Evolutionary conservation across 345 rosid species (phyloP), one percentile per base, ranked within the genome.

Genomic region (Citrus cavaleriei): DNA sequence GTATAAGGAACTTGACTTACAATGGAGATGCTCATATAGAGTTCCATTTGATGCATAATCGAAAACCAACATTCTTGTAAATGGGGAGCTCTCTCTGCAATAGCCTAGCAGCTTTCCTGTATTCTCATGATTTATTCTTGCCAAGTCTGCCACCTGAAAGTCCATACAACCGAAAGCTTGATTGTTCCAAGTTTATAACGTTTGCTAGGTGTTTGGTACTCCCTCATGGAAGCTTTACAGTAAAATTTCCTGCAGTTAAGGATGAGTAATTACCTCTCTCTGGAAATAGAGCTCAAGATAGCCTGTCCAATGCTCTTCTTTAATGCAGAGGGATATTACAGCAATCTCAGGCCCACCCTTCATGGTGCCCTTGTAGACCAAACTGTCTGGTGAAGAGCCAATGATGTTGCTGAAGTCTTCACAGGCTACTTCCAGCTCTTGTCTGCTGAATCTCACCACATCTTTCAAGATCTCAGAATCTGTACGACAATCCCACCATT

Each of bases 371-470:
- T 97, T 97, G 86, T 93, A 97, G 77, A 94, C 91, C 84, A 91
- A 84, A 86, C 98, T 91, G 85, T 97, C 98, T 2, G 97, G 93
- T 24, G 98, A 94, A 69, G 96, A 91, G 40, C 97, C 99, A 68
- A 97, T 94, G 67, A 97, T 93, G 83, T 97, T 97, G 89, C 98
- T 97, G 83, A 94, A 97, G 86, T 97, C 98, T 90, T 97, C 99
- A 81, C 98, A 97, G 49, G 99, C 98, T 70, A 92, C 93, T 88
- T 97, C 99, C 73, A 97, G 98, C 76, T 92, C 98, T 86, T 91
- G 98, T 84, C 97, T 93, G 78, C 93, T 88, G 82, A 87, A 92
- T 86, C 92, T 94, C n/a, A 73, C 81, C 13, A 97, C 91, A 72
- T 90, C 93, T 77, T 94, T 94, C 85, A 96, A 88, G 84, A 90